Evolutionary conservation across 2,329 filamentous ascomycete genomes (phyloP).

Genomic region (Aureobasidium sp.): DNA sequence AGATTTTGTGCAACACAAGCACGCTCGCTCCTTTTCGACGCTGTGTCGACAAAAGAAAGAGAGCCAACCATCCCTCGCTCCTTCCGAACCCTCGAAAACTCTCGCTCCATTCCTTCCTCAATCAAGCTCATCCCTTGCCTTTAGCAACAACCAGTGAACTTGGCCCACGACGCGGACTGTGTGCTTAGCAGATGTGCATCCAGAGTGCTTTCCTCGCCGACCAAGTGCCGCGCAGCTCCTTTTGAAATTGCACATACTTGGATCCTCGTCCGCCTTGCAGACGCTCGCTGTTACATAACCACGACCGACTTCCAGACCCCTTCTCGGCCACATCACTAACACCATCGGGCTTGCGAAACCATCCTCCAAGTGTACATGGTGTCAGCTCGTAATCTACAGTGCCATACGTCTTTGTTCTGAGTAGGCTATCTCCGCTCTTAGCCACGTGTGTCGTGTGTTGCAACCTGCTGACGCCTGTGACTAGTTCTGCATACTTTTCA

Average conservation of each 20-base stretch:
- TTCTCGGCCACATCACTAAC: background rate
- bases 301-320: background rate
- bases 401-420: background rate
- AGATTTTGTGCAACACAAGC: background rate
- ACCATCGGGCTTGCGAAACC: background rate
- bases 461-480: background rate
- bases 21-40: background rate
- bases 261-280: slow-evolving; percentile 10
- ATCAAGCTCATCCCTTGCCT: slow-evolving; percentile 5
- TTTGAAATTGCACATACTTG: slow-evolving; percentile 18
- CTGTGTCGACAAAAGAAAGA: too few species aligned
- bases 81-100: background rate
- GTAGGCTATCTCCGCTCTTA: background rate
- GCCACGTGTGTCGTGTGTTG: background rate
- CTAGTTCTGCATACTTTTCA: slow-evolving; percentile 5
- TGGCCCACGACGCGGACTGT: background rate
- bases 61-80: background rate
- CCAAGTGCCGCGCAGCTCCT: slow-evolving; percentile 10
- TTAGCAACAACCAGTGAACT: slow-evolving; percentile 2
- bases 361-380: slow-evolving; percentile 5
- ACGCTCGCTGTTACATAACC: slow-evolving; percentile 15
- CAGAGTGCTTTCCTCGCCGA: slow-evolving; percentile 13
- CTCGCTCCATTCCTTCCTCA: background rate
- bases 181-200: slow-evolving; percentile 7
- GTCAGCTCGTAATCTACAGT: background rate